Evolutionary conservation across 108 stramenopile species (phyloP), one percentile per base, ranked within the genome.

Genomic region (Fistulifera pelliculosa): DNA sequence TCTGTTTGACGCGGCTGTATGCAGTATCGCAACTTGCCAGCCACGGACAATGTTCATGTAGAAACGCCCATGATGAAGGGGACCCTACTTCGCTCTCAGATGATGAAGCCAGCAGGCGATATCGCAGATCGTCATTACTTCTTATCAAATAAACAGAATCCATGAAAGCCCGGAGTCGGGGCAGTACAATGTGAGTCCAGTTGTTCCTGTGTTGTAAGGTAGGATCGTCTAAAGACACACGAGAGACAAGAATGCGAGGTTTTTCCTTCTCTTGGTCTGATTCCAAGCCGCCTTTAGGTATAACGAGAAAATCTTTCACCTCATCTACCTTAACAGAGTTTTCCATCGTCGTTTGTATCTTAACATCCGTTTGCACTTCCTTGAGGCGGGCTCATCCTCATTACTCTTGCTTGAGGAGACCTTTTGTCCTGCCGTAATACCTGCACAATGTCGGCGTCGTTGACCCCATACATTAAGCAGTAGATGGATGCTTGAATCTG

Each of bases 381-480:
- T 35, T 35, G n/a, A n/a, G n/a, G n/a, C n/a, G n/a, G n/a, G n/a
- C n/a, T n/a, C n/a, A n/a, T n/a, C n/a, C n/a, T n/a, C n/a, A n/a
- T n/a, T n/a, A n/a, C n/a, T n/a, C n/a, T n/a, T n/a, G n/a, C n/a
- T n/a, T n/a, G n/a, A n/a, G n/a, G n/a, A 3, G 31, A n/a, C 16
- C 3, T 45, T 2, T 4, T 25, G 17, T 58, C 56, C 16, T 47
- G 56, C 1, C 83, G 58, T 14, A 90, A 42, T 10, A 90, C 88
- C 65, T 90, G 88, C 1, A 90, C 54, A 28, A 86, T 42, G 60
- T 90, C 88, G 3, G 84, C 88, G 2, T 73, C 78, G 15, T 76
- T 60, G 0, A 65, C 61, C 21, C 64, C 69, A 44, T 90, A 78
- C 88, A 90, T 86, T 1, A 79, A 59, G 49, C 84, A 86, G 50